Evolutionary conservation across 768 basidiomycete genomes (phyloP).

Genomic region (Rhodotorula graminis): DNA sequence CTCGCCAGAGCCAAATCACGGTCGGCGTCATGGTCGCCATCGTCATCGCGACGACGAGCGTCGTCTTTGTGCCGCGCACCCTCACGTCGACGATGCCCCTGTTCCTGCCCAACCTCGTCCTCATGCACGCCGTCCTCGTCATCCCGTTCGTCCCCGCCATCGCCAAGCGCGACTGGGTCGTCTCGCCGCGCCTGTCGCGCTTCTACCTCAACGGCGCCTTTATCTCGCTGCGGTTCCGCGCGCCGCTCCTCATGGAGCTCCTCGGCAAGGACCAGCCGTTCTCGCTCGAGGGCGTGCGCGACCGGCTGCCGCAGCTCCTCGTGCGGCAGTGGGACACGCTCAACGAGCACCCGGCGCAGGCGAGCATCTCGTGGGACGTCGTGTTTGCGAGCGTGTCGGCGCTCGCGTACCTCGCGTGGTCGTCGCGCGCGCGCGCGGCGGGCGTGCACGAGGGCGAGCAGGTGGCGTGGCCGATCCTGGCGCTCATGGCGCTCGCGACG

Average conservation of each 20-base stretch:
- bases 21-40: conserved; percentile 48
- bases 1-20: background rate
- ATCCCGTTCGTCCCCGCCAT: conserved; percentile 52
- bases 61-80: conserved; percentile 53
- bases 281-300: background rate
- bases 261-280: conserved; percentile 4
- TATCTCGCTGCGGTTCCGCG: conserved; percentile 24
- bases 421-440: background rate
- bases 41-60: conserved; percentile 52
- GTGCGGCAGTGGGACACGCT: background rate
- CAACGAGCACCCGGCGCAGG: conserved; percentile 38
- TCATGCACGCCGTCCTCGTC: conserved; percentile 59
- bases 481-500: background rate
- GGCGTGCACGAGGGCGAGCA: background rate
- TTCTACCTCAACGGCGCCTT: conserved; percentile 30
- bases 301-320: background rate
- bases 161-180: background rate
- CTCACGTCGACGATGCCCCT: conserved; percentile 45
- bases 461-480: background rate
- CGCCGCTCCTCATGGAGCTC: conserved; percentile 14
- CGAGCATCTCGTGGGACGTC: conserved; percentile 40
- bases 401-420: conserved; percentile 18
- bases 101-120: conserved; percentile 60
- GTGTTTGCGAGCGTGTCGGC: conserved; percentile 28
- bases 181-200: background rate